Conservation (phyloP, 805 yeast genomes). For the Candida adriatica region DNA sequence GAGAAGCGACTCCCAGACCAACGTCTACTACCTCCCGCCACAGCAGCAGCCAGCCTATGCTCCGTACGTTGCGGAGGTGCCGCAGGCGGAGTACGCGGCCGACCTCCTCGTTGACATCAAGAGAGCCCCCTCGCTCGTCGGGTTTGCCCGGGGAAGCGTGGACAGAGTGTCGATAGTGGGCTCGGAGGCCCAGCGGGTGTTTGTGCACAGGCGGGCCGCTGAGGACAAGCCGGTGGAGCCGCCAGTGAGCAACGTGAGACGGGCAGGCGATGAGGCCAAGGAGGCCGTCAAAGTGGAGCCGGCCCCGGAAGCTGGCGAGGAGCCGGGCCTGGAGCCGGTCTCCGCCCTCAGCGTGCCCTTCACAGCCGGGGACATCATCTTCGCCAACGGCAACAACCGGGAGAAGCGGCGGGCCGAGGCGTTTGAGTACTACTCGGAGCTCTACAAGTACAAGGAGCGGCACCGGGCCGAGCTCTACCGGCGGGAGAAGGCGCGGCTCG, state of each 20-base stretch:
- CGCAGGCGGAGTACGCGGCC: not conserved
- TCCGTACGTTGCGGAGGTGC: not conserved
- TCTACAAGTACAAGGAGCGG: constrained; percentile 14
- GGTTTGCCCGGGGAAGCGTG: no score
- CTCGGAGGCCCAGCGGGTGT: constrained; percentile 6
- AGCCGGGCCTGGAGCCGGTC: constrained; percentile 1
- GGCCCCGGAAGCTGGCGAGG: constrained; percentile 1
- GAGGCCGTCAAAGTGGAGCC: not conserved
- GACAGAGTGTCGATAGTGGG: no score
- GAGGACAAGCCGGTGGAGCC: constrained; percentile 1
- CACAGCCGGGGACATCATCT: constrained; percentile 16
- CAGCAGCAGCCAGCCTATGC: constrained; percentile 1
- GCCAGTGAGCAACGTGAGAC: constrained; percentile 1
- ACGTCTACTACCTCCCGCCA: constrained; percentile 3
- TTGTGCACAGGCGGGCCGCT: constrained; percentile 6
- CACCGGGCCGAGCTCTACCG: constrained; percentile 8
- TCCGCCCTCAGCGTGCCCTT: constrained; percentile 2
- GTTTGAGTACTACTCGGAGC: constrained; percentile 18
- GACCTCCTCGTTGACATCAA: not conserved
- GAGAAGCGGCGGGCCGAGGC: constrained; percentile 22
- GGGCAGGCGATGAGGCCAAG: not conserved
- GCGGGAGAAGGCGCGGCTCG: constrained; percentile 3
- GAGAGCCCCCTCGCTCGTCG: not conserved
- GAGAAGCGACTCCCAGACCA: constrained; percentile 5
- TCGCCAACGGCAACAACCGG: constrained; percentile 24